Conservation (phyloP, 192 early-diverging fungal genomes). For the Backusella circina region DNA sequence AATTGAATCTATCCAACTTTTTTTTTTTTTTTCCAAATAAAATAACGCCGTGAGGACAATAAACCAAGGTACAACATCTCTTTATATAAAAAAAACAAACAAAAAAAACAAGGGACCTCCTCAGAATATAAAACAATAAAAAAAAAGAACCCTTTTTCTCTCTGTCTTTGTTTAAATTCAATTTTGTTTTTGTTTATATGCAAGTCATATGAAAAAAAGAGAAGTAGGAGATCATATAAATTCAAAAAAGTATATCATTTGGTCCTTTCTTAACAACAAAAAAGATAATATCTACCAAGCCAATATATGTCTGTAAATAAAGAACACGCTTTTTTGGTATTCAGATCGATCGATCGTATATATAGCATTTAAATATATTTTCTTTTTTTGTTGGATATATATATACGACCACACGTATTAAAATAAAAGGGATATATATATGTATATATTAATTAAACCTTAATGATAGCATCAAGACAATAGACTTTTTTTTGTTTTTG, state of each 20-base stretch:
- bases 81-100: neutral
- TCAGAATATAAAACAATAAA: neutral
- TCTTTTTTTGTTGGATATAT: neutral
- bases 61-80: neutral
- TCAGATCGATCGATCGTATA: neutral
- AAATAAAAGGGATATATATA: neutral
- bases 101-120: neutral
- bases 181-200: neutral
- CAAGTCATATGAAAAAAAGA: conserved; percentile 1
- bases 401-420: neutral
- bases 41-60: neutral
- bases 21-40: neutral
- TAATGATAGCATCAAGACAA: neutral
- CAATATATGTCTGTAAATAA: neutral
- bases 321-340: neutral
- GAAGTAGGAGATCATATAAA: neutral
- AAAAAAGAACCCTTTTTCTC: neutral
- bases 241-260: neutral
- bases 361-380: neutral
- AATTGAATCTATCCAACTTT: neutral
- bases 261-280: neutral
- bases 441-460: neutral
- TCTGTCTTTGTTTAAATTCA: neutral
- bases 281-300: neutral
- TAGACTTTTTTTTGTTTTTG: neutral